Evolutionary conservation across 352 stramenopile genomes (phyloP), one percentile per base, ranked within the genome.

Genomic region (Pythium phragmiticola): DNA sequence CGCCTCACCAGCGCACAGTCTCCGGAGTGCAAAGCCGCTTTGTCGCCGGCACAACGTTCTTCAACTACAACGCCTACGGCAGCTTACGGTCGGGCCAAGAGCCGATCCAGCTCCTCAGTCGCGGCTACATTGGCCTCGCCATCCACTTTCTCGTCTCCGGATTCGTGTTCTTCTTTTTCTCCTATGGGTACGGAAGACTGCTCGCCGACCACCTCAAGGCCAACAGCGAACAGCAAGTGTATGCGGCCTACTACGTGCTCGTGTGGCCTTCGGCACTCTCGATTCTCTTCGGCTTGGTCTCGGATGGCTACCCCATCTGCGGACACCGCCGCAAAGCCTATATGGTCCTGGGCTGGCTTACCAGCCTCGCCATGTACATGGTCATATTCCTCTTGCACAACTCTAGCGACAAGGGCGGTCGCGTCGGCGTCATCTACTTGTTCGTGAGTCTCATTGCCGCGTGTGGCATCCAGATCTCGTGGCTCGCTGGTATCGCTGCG

Each of bases 271-370:
- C 64, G 56, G 80, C 66, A 0, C 86, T 92, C 43, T 80, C 87
- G 46, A 78, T 94, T 30, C 55, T 93, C 16, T 75, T 91, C 57
- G 87, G 85, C 26, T 74, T 94, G 19, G n/a, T 88, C 1, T 79
- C 72, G 12, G 87, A 96, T 62, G 73, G 62, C 19, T 73, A 75
- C 43, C 78, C 87, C 4, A 78, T 94, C 46, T 74, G 65, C 26
- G 81, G 83, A 4, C 84, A 76, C 57, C 86, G 76, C 16, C 72
- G 85, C 28, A 93, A 92, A 67, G 65, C 82, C 17, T 96, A 95
- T 66, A 92, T 95, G 66, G 65, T 89, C 6, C 51, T 85, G 11
- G 87, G 87, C 21, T 78, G 66, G 66, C 9, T 57, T 2, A 8
- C 71, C 23, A 60, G 26, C 11, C 21, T 60, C 23, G 23, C 36